A percentile compares a stretch with the other conserved stretches of the same genome.
phyloP scores from a whole-genome alignment of 1,284 basidiomycete species.

The Pseudozyma sp. region DNA sequence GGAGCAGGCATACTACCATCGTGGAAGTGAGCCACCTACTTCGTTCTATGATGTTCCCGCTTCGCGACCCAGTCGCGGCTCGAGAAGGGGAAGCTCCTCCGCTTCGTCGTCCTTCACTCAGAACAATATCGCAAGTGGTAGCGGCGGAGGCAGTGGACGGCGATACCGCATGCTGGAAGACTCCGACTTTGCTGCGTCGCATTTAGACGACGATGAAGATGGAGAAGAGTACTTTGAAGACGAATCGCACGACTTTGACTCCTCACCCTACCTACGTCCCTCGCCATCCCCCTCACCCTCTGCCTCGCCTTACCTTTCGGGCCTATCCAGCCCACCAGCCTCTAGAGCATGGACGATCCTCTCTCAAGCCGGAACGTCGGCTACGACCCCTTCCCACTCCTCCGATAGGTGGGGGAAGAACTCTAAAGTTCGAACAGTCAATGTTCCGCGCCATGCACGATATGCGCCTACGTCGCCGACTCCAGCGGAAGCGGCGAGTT shows the following conservation, averaged over 20 bases:
- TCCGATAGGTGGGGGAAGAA: conserved; percentile 40
- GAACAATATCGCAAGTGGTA: neutral
- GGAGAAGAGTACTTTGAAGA: neutral
- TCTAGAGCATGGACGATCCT: conserved; percentile 65
- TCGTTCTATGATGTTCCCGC: conserved; percentile 18
- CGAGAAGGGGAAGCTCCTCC: conserved; percentile 14
- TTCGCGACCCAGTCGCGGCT: neutral
- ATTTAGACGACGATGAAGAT: conserved; percentile 11
- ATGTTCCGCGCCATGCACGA: conserved; percentile 51
- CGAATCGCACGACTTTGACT: conserved; percentile 3
- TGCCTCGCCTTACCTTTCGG: conserved; percentile 44
- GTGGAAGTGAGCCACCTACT: conserved; percentile 5
- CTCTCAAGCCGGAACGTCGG: conserved; percentile 34
- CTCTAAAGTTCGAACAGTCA: conserved; percentile 60
- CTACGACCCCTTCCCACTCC: conserved; percentile 27
- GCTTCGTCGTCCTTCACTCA: conserved; percentile 5
- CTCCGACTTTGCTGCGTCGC: conserved; percentile 17
- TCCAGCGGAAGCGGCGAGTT: conserved; percentile 19
- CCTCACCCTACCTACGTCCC: conserved; percentile 13
- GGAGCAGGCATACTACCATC: conserved; percentile 2
- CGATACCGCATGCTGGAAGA: conserved; percentile 29
- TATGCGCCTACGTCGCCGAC: conserved; percentile 19
- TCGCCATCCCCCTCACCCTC: conserved; percentile 42
- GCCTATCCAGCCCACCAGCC: conserved; percentile 25
- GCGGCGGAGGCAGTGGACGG: neutral